Base-by-base conservation (phyloP, 805 yeast species). In the Teunomyces pallodes region DNA sequence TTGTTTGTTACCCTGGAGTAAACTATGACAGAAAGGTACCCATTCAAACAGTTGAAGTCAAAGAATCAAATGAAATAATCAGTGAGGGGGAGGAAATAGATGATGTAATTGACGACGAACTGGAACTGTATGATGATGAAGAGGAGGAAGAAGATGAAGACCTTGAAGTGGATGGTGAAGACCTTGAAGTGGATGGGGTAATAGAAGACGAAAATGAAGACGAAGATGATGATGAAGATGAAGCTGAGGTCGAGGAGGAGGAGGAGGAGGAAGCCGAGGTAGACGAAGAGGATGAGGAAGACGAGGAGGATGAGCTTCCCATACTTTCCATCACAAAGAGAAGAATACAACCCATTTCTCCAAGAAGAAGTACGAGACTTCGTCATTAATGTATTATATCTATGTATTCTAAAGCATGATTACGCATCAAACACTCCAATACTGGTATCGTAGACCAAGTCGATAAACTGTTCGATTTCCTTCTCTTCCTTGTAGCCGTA, bases 1-100 rank as follows among this genome's bases (percentile, higher is more conserved):
- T 56, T 1, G 47, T 62, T 2, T 74, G 78, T 52, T 59, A 57
- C 46, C 77, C 78, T 5, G 76, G 75, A 2, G 62, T 55, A 30
- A 43, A 48, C 48, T 32, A 45, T 52, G 50, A 47, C 29, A 52
- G 45, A 31, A 49, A 38, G 12, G 36, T 38, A 1, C 55, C 54
- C 17, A 51, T 50, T n/a, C 52, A 49, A 36, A 36, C 46, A 20
- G 45, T 39, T 36, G 45, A 50, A 33, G 49, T 48, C 20, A 50
- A 46, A 32, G 43, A 40, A 20, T 40, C 14, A 3, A 41, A 28
- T 9, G 45, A 28, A 14, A 26, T 38, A 28, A 5, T 28, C 33
- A 44, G 27, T 9, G 46, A 48, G 3, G 59, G 47, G 4, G 51
- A 38, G 9, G 46, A 40, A 3, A 51, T 42, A 4, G 54, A 35